phyloP scores from a whole-genome alignment of 306 rosid species.

The Cucurbita pepo region DNA sequence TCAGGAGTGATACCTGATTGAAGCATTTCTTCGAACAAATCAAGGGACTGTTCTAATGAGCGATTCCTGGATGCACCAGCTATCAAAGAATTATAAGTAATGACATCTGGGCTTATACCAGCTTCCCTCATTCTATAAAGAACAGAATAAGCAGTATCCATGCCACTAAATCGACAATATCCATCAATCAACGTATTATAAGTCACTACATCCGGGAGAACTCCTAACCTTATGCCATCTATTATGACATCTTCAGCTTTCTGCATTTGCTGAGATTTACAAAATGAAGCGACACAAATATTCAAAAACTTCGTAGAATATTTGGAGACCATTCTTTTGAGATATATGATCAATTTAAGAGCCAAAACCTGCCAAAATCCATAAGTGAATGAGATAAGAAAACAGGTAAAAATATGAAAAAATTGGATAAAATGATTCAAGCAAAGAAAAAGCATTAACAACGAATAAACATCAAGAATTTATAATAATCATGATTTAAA shows the following conservation, averaged over 20 bases:
- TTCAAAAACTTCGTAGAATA: conserved; percentile 59
- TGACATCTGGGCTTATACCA: conserved; percentile 51
- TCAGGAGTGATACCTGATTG: conserved; percentile 39
- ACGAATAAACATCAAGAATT: not conserved
- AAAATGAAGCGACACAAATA: conserved; percentile 41
- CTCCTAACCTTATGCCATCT: conserved; percentile 51
- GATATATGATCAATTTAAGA: not conserved
- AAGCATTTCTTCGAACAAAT: conserved; percentile 62
- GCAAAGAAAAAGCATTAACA: not conserved
- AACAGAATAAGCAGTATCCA: conserved; percentile 38
- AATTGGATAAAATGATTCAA: not conserved
- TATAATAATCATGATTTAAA: not conserved
- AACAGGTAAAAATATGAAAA: not conserved
- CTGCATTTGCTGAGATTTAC: conserved; percentile 26
- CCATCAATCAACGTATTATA: conserved; percentile 66
- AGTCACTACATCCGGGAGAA: conserved; percentile 48
- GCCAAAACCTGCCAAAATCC: not conserved
- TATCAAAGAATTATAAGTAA: conserved; percentile 57
- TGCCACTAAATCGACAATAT: conserved; percentile 36
- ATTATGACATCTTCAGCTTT: conserved; percentile 44
- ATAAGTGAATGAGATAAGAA: not conserved
- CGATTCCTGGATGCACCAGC: conserved; percentile 36
- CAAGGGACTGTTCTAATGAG: conserved; percentile 19
- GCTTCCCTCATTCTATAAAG: conserved; percentile 63
- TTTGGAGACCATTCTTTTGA: conserved; percentile 17